These are phyloP conservation scores for Eucalyptus victrix DNA, from an alignment of 345 rosid species.

Conservation along the genomic window DNA sequence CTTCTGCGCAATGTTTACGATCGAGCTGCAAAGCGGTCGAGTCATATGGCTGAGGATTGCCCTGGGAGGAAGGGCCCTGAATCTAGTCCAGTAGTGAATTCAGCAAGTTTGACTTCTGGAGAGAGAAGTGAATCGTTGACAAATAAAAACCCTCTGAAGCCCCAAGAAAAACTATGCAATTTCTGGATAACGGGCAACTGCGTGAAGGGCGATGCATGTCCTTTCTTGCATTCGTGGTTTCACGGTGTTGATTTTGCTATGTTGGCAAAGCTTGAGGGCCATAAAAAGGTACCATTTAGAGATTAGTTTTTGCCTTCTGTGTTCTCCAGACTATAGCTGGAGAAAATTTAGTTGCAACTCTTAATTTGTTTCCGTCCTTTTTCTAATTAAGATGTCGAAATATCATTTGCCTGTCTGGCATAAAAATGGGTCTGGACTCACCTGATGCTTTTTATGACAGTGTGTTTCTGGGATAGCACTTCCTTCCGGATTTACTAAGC, in stretches of 20 bases:
- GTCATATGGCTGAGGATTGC: neutral
- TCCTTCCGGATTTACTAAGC: constrained; percentile 41
- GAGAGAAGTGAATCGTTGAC: neutral
- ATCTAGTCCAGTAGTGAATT: neutral
- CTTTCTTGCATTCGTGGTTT: constrained; percentile 14
- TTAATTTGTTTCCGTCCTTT: neutral
- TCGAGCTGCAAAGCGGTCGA: neutral
- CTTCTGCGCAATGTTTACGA: neutral
- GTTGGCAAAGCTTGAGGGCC: constrained; percentile 21
- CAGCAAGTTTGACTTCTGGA: neutral
- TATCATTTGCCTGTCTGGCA: neutral
- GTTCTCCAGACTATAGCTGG: neutral
- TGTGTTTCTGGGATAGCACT: constrained; percentile 34
- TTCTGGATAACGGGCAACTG: constrained; percentile 10
- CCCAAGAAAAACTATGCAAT: neutral
- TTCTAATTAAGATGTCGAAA: neutral
- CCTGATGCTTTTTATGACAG: neutral
- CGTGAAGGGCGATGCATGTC: constrained; percentile 1
- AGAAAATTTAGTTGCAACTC: neutral
- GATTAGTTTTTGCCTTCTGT: neutral
- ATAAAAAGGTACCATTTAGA: constrained; percentile 5
- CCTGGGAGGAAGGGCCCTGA: neutral
- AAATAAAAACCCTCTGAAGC: neutral
- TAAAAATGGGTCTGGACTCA: neutral
- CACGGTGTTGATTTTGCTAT: constrained; percentile 7